phyloP scores from a whole-genome alignment of 768 basidiomycete species.

The Amanita rimosa region DNA sequence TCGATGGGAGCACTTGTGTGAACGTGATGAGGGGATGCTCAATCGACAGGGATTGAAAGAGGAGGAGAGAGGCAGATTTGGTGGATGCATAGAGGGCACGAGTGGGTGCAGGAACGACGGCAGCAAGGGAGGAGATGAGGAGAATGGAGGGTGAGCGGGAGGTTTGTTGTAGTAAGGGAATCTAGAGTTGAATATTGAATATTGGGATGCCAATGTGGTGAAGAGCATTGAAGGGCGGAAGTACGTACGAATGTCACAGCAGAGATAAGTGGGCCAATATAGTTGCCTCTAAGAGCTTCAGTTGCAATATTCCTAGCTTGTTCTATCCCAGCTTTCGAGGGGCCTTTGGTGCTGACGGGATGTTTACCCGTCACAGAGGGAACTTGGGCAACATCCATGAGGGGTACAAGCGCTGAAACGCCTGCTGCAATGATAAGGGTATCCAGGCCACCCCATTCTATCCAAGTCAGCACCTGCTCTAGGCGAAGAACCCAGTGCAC shows the following conservation, averaged over 20 bases:
- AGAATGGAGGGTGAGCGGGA: slow-evolving; percentile 65
- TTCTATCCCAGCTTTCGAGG: slow-evolving; percentile 45
- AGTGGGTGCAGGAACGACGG: slow-evolving; percentile 77
- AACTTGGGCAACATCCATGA: slow-evolving; percentile 60
- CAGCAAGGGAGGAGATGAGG: slow-evolving; percentile 69
- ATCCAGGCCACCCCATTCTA: slow-evolving; percentile 78
- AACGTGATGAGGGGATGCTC: slow-evolving; percentile 67
- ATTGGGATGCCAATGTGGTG: background rate
- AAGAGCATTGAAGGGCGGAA: background rate
- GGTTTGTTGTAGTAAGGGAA: slow-evolving; percentile 58
- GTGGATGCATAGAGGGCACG: slow-evolving; percentile 77
- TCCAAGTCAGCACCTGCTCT: background rate
- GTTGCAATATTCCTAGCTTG: slow-evolving; percentile 43
- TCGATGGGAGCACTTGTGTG: slow-evolving; percentile 50
- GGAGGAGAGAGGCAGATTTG: slow-evolving; percentile 67
- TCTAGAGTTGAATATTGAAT: slow-evolving; percentile 26
- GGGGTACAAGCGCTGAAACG: slow-evolving; percentile 68
- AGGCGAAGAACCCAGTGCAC: background rate
- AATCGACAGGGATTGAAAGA: slow-evolving; percentile 72
- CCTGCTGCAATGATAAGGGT: slow-evolving; percentile 78
- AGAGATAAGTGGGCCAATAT: slow-evolving; percentile 54
- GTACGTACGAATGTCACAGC: slow-evolving; percentile 60
- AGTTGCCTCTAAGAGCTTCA: slow-evolving; percentile 54
- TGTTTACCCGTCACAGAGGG: slow-evolving; percentile 14
- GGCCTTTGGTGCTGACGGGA: slow-evolving; percentile 22